Base-by-base conservation (phyloP, 2,329 filamentous ascomycete species). In the Xylariales sp. region DNA sequence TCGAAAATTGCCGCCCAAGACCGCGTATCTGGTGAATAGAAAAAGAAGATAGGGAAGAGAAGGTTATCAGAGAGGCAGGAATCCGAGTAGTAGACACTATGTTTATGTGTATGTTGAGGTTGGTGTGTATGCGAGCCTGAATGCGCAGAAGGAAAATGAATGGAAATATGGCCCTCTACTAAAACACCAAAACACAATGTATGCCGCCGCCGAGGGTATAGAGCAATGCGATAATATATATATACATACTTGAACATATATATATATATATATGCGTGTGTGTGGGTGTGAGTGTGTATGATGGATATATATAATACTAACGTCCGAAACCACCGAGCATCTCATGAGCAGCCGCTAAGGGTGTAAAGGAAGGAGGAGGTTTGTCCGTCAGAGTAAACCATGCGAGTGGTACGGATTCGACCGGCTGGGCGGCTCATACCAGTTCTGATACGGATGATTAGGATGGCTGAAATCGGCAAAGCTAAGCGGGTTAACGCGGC, bases 381-480 rank as follows among this genome's bases (percentile, higher is more conserved):
- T 23, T 23, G 23, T 16, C 14, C 18, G 5, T 74, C 58, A 75
- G 16, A 73, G 67, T 28, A 77, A 66, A 0, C 70, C 72, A 34
- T 75, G 74, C 16, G 73, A 72, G 48, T 71, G 75, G 54, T 77
- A 77, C 7, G 72, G 59, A 36, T 72, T 75, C 6, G 75, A 77
- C 53, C 79, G 84, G 72, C 86, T 91, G 1, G 92, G 91, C 43
- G 92, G 90, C 69, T 93, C 90, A 74, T 95, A 97, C 80, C 90
- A 90, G 58, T 90, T 89, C 76, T 93, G 90, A 75, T 96, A 97
- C 0, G 93, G 93, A 79, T 94, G 92, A 71, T 93, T 90, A 3
- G 92, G 90, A 72, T 91, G 83, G 30, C 85, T 90, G 77, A 96
- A 96, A 76, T 96, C 92, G 0, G 92, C 92, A 30, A 87, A 88